Evolutionary conservation across 345 rosid species (phyloP).

Genomic region (Euphorbia lathyris): DNA sequence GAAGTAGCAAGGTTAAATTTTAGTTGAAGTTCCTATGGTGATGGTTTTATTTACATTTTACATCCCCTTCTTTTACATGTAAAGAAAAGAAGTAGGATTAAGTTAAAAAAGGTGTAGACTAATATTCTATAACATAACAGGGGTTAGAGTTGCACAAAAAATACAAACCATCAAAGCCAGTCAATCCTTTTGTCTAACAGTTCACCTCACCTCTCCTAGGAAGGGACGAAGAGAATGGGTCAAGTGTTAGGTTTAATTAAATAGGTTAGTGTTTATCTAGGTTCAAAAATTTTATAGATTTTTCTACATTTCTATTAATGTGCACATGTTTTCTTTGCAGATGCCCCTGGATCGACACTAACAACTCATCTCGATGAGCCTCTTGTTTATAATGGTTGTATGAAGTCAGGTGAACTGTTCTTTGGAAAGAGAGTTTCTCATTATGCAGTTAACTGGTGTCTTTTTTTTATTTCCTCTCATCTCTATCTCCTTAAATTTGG

Average conservation of each 20-base stretch:
- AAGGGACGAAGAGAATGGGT: conserved; percentile 27
- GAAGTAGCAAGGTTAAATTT: conserved; percentile 43
- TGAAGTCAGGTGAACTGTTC: too few relatives aligned
- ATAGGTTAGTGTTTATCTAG: conserved; percentile 41
- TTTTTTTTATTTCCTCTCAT: neutral
- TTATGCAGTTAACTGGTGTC: neutral
- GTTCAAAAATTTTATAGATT: conserved; percentile 49
- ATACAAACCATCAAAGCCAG: conserved; percentile 48
- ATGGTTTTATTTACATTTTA: conserved; percentile 62
- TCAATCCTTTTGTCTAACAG: conserved; percentile 77
- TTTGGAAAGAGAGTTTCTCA: too few relatives aligned
- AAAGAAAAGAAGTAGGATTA: conserved; percentile 64
- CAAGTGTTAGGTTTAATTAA: conserved; percentile 37
- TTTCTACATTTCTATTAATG: too few relatives aligned
- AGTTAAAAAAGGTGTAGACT: conserved; percentile 53
- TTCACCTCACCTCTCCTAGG: conserved; percentile 38
- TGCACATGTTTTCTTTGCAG: too few relatives aligned
- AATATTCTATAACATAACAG: conserved; percentile 74
- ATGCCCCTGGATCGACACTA: too few relatives aligned
- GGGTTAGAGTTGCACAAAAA: conserved; percentile 56
- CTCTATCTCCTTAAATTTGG: too few relatives aligned
- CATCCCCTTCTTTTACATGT: conserved; percentile 58
- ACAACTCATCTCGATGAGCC: too few relatives aligned
- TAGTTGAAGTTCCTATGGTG: conserved; percentile 35
- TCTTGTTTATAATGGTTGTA: too few relatives aligned